Evolutionary conservation across 768 basidiomycete genomes (phyloP).

Genomic region (Mycena rosella): DNA sequence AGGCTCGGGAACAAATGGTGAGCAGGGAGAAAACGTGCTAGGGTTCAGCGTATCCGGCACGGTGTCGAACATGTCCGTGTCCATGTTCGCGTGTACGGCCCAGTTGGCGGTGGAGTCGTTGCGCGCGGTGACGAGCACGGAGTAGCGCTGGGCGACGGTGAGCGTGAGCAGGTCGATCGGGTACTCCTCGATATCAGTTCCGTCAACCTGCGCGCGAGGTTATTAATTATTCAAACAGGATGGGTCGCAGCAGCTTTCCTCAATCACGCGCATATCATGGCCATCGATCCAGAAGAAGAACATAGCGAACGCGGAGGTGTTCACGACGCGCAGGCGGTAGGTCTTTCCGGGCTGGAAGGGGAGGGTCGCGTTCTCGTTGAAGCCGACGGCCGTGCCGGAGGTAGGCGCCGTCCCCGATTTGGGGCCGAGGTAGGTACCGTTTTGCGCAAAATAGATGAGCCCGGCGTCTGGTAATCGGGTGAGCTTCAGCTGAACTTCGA

Average conservation of each 20-base stretch:
- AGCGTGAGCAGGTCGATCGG: slow-evolving; percentile 79
- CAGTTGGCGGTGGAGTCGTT: slow-evolving; percentile 90
- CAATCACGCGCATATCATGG: slow-evolving; percentile 86
- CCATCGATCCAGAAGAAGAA: slow-evolving; percentile 94
- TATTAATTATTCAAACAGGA: background rate
- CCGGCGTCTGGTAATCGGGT: slow-evolving; percentile 67
- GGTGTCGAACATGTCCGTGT: slow-evolving; percentile 89
- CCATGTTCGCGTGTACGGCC: slow-evolving; percentile 93
- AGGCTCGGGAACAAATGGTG: background rate
- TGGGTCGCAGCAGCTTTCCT: slow-evolving; percentile 61
- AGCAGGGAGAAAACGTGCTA: too few relatives aligned
- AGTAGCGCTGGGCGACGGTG: slow-evolving; percentile 93
- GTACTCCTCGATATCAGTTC: slow-evolving; percentile 84
- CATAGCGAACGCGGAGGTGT: slow-evolving; percentile 78
- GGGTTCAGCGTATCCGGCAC: slow-evolving; percentile 79
- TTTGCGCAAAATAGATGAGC: slow-evolving; percentile 87
- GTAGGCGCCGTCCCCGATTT: slow-evolving; percentile 63
- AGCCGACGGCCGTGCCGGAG: slow-evolving; percentile 74
- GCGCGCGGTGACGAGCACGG: slow-evolving; percentile 90
- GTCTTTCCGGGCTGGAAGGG: slow-evolving; percentile 90
- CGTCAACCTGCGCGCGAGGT: slow-evolving; percentile 8
- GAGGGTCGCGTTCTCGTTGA: slow-evolving; percentile 90
- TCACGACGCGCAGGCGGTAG: slow-evolving; percentile 90
- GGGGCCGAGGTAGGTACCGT: slow-evolving; percentile 76
- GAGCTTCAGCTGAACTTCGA: background rate